These are phyloP conservation scores for Monotropa hypopitys DNA, from an alignment of 179 eudicot species.

Conservation along the genomic window DNA sequence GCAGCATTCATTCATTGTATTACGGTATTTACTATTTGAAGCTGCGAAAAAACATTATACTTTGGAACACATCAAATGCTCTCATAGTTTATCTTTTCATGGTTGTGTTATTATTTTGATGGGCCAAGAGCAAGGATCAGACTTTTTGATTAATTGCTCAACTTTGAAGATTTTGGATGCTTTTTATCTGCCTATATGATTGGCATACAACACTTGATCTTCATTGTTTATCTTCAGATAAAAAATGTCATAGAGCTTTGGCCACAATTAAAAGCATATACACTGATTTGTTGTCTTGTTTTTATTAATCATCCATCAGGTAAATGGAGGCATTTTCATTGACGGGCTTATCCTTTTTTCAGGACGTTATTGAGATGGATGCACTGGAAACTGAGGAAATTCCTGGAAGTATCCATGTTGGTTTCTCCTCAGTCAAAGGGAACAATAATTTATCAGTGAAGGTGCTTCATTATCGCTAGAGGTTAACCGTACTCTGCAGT, in stretches of 20 bases:
- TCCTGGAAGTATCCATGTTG: slow-evolving; percentile 40
- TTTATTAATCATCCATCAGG: not conserved
- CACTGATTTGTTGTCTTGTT: not conserved
- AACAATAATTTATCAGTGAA: slow-evolving; percentile 34
- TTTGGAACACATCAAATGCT: not conserved
- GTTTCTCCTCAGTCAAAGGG: slow-evolving; percentile 27
- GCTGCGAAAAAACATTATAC: not conserved
- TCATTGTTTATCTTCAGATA: slow-evolving; percentile 1
- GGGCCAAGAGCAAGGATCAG: not conserved
- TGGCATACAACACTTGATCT: not conserved
- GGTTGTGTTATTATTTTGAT: not conserved
- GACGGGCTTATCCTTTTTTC: slow-evolving; percentile 10
- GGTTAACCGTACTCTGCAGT: not conserved
- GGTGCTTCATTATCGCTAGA: slow-evolving; percentile 24
- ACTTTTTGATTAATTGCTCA: not conserved
- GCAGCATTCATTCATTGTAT: not conserved
- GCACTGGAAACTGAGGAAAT: slow-evolving; percentile 22
- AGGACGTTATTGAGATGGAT: slow-evolving; percentile 24
- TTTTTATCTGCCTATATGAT: not conserved
- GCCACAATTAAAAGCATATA: not conserved
- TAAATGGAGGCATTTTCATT: not conserved
- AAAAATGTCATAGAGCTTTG: not conserved
- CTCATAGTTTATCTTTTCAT: not conserved
- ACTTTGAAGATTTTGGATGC: not conserved
- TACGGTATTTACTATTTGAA: not conserved